Conservation (phyloP, 352 stramenopile genomes). For the Globisporangium splendens region DNA sequence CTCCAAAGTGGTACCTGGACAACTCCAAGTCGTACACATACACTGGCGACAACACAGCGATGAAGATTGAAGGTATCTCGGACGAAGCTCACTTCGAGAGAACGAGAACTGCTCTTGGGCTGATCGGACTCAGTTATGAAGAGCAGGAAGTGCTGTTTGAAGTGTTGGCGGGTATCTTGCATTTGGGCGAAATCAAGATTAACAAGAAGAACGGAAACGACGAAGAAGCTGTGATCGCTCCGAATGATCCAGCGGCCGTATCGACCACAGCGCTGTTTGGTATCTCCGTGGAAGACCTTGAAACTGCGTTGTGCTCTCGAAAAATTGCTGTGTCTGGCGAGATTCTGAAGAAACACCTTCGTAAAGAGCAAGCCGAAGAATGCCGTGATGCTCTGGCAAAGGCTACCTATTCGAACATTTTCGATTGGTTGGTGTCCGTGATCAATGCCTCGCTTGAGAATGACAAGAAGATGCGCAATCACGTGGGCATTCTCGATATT, state of each 20-base stretch:
- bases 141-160: constrained; percentile 64
- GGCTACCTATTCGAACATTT: constrained; percentile 95
- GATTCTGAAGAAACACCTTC: constrained; percentile 65
- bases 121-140: constrained; percentile 59
- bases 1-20: constrained; percentile 35
- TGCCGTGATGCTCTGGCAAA: constrained; percentile 94
- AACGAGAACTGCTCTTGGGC: constrained; percentile 55
- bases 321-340: constrained; percentile 67
- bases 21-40: constrained; percentile 51
- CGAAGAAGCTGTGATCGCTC: constrained; percentile 57
- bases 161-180: constrained; percentile 90
- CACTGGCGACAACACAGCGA: constrained; percentile 48
- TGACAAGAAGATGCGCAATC: constrained; percentile 46
- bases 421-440: constrained; percentile 94
- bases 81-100: constrained; percentile 68
- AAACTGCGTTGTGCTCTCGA: constrained; percentile 69
- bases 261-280: constrained; percentile 55
- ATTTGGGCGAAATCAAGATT: constrained; percentile 96
- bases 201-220: constrained; percentile 58
- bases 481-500: constrained; percentile 92
- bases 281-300: constrained; percentile 42
- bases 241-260: constrained; percentile 27
- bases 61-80: constrained; percentile 72
- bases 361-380: constrained; percentile 87
- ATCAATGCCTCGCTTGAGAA: constrained; percentile 78